phyloP scores from a whole-genome alignment of 177 flowering plant species.

The Tripterygium wilfordii region DNA sequence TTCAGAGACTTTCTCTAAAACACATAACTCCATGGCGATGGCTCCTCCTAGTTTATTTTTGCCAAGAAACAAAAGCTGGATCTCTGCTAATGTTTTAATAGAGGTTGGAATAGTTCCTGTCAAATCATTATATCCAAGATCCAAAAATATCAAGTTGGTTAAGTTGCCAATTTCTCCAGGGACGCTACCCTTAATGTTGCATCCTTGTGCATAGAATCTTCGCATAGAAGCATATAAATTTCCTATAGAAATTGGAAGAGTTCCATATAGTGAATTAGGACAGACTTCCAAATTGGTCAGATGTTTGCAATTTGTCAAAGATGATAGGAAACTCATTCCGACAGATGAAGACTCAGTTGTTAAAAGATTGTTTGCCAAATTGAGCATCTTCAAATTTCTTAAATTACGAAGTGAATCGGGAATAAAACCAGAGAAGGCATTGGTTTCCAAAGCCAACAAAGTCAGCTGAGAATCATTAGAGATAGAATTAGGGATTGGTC shows the following conservation, averaged over 20 bases:
- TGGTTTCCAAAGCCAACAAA: neutral
- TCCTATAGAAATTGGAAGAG: slow-evolving; percentile 2
- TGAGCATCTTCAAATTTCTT: neutral
- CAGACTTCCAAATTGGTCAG: neutral
- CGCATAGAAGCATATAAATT: neutral
- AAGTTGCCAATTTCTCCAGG: slow-evolving; percentile 1
- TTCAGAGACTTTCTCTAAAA: neutral
- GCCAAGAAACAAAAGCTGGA: neutral
- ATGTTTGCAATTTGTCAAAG: slow-evolving; percentile 2
- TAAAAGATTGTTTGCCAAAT: neutral
- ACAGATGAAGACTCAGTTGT: neutral
- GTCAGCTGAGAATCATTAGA: slow-evolving; percentile 6
- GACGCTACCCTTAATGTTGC: slow-evolving; percentile 2
- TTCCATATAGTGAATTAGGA: neutral
- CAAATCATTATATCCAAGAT: neutral
- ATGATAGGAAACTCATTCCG: neutral
- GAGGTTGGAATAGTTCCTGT: neutral
- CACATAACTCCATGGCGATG: neutral
- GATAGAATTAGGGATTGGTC: slow-evolving; percentile 4
- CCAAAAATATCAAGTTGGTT: neutral
- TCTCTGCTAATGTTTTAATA: neutral
- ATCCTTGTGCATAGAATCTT: neutral
- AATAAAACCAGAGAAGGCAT: slow-evolving; percentile 1
- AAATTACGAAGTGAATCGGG: slow-evolving; percentile 2
- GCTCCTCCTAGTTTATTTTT: neutral